Conservation (phyloP, 2,329 filamentous ascomycete species). For the Alternaria ventricosa region DNA sequence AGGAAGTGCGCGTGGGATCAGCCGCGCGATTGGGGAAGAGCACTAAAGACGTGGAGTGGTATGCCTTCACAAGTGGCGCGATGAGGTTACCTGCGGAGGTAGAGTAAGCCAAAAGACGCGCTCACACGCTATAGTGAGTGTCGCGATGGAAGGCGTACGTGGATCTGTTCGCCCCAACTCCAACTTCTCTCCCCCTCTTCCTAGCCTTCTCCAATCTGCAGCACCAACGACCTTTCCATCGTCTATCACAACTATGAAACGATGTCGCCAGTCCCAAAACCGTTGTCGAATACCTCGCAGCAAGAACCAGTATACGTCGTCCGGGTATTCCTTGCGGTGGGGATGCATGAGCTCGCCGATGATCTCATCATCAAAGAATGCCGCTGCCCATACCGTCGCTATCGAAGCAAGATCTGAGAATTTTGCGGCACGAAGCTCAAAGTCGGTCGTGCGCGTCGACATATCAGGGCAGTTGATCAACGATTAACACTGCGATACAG, state of each 20-base stretch:
- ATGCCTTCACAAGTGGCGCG: conserved; percentile 10
- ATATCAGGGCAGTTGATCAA: not conserved
- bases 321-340: conserved; percentile 31
- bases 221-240: conserved; percentile 28
- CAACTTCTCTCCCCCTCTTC: conserved; percentile 22
- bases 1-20: conserved; percentile 25
- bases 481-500: not conserved
- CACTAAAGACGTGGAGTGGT: conserved; percentile 10
- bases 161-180: conserved; percentile 28
- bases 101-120: no score
- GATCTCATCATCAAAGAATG: conserved; percentile 44
- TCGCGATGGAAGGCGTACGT: no score
- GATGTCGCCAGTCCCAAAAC: conserved; percentile 40
- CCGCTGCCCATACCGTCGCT: conserved; percentile 31
- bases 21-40: conserved; percentile 37
- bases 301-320: conserved; percentile 40
- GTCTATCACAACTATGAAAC: conserved; percentile 29
- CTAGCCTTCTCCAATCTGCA: conserved; percentile 39
- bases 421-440: conserved; percentile 17
- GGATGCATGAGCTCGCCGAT: conserved; percentile 44
- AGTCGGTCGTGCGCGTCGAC: not conserved
- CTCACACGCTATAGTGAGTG: no score
- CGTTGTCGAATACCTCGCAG: conserved; percentile 32
- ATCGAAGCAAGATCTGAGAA: conserved; percentile 28
- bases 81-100: conserved; percentile 28